These are phyloP conservation scores for Lagenidium giganteum DNA, from an alignment of 352 stramenopile species.

Conservation along the genomic window DNA sequence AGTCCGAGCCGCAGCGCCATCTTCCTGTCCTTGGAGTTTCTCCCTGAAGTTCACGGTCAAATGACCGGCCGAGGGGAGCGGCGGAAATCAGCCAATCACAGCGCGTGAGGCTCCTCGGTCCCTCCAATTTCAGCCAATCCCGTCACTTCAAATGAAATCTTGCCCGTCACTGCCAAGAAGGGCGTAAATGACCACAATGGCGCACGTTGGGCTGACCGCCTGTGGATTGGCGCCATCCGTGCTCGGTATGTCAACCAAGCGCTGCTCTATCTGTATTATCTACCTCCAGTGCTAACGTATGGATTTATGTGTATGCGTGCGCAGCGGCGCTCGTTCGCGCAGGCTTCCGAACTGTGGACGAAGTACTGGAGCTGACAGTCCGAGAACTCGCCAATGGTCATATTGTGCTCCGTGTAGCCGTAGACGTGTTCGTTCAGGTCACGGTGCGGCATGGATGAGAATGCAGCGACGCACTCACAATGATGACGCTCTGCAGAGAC, in stretches of 20 bases:
- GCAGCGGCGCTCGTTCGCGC: conserved; percentile 53
- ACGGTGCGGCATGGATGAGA: too few relatives aligned
- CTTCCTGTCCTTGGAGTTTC: too few relatives aligned
- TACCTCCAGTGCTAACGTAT: neutral
- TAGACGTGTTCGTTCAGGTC: too few relatives aligned
- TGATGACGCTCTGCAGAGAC: too few relatives aligned
- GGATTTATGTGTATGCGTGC: conserved; percentile 1
- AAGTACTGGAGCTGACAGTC: conserved; percentile 40
- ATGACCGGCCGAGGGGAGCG: conserved; percentile 34
- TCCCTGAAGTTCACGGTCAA: too few relatives aligned
- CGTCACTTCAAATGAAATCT: too few relatives aligned
- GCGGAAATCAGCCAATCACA: neutral
- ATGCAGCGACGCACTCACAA: too few relatives aligned
- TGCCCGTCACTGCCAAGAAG: too few relatives aligned
- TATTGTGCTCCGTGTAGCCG: too few relatives aligned
- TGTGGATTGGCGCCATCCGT: conserved; percentile 57
- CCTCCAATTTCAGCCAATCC: conserved; percentile 8
- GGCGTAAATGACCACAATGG: conserved; percentile 13
- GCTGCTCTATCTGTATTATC: neutral
- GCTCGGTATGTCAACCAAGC: conserved; percentile 25
- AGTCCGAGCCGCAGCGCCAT: conserved; percentile 68
- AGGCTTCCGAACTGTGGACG: conserved; percentile 52
- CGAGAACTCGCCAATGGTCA: conserved; percentile 63
- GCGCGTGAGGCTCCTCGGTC: neutral
- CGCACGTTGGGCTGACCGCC: conserved; percentile 33